phyloP scores from a whole-genome alignment of 345 rosid genomes.

The Euphorbia peplus region DNA sequence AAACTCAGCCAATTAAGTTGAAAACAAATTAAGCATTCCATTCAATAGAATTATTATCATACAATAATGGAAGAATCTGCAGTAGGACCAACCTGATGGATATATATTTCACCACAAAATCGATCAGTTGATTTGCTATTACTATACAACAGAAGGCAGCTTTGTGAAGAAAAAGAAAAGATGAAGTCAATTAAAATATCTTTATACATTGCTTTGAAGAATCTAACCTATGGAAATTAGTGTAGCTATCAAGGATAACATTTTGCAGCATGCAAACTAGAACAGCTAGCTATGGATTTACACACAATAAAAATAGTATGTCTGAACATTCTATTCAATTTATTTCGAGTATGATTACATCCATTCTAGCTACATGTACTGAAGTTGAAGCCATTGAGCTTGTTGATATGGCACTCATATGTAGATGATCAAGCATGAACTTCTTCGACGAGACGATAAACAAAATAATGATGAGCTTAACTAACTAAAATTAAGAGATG shows the following conservation, averaged over 20 bases:
- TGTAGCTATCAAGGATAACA: background rate
- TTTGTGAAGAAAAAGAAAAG: background rate
- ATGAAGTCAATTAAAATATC: background rate
- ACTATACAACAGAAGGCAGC: too few species aligned
- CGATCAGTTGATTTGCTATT: too few species aligned
- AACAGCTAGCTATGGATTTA: background rate
- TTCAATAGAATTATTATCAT: too few species aligned
- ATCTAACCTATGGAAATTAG: background rate
- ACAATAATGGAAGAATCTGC: too few species aligned
- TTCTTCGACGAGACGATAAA: slow-evolving; percentile 20
- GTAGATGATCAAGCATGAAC: slow-evolving; percentile 8
- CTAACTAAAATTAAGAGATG: background rate
- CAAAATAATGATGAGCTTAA: slow-evolving; percentile 15
- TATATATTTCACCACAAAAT: too few species aligned
- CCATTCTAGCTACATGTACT: background rate
- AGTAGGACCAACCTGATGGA: too few species aligned
- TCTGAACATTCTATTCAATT: background rate
- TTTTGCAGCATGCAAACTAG: too few species aligned
- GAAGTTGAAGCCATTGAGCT: slow-evolving; percentile 11
- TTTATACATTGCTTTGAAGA: slow-evolving; percentile 12
- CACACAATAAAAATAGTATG: background rate
- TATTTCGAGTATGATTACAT: background rate
- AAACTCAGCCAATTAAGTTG: too few species aligned
- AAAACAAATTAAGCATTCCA: too few species aligned
- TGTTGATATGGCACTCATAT: slow-evolving; percentile 1